Evolutionary conservation across 2,329 filamentous ascomycete genomes (phyloP).

Genomic region (Pestalotiopsis sp.): DNA sequence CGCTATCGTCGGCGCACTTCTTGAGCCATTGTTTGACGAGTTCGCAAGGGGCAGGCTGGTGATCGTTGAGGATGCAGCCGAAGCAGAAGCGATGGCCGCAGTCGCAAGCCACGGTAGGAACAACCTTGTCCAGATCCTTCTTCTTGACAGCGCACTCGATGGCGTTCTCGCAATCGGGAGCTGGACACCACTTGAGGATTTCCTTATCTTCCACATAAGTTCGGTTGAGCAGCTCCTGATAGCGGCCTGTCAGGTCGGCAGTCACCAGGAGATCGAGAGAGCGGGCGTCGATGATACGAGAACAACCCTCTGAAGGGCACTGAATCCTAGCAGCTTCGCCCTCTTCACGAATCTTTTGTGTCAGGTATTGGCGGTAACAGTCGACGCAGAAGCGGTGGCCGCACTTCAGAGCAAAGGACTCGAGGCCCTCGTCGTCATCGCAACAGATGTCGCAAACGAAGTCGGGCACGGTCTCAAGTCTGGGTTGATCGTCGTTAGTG

Average conservation of each 20-base stretch:
- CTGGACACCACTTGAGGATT: slow-evolving; percentile 94
- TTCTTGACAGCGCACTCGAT: slow-evolving; percentile 87
- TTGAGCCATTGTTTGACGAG: slow-evolving; percentile 95
- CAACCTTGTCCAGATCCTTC: slow-evolving; percentile 81
- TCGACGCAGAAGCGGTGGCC: slow-evolving; percentile 90
- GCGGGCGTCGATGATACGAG: slow-evolving; percentile 86
- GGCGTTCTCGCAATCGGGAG: slow-evolving; percentile 94
- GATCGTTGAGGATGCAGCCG: slow-evolving; percentile 85
- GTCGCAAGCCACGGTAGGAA: slow-evolving; percentile 85
- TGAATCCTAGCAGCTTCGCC: slow-evolving; percentile 94
- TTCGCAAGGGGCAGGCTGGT: slow-evolving; percentile 89
- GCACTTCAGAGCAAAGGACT: slow-evolving; percentile 94
- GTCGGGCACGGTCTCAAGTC: slow-evolving; percentile 70
- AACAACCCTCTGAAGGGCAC: slow-evolving; percentile 86
- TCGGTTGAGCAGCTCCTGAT: slow-evolving; percentile 83
- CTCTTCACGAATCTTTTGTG: slow-evolving; percentile 92
- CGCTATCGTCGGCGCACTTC: slow-evolving; percentile 97
- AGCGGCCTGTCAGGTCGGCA: slow-evolving; percentile 61
- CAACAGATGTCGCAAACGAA: slow-evolving; percentile 97
- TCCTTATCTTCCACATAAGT: slow-evolving; percentile 98
- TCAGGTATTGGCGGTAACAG: slow-evolving; percentile 90
- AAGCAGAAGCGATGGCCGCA: slow-evolving; percentile 94
- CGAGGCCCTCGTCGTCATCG: slow-evolving; percentile 76
- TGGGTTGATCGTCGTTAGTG: slow-evolving; percentile 62
- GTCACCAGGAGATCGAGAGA: slow-evolving; percentile 79